Evolutionary conservation across 2,329 filamentous ascomycete genomes (phyloP).

Genomic region (Podosphaera fusca): DNA sequence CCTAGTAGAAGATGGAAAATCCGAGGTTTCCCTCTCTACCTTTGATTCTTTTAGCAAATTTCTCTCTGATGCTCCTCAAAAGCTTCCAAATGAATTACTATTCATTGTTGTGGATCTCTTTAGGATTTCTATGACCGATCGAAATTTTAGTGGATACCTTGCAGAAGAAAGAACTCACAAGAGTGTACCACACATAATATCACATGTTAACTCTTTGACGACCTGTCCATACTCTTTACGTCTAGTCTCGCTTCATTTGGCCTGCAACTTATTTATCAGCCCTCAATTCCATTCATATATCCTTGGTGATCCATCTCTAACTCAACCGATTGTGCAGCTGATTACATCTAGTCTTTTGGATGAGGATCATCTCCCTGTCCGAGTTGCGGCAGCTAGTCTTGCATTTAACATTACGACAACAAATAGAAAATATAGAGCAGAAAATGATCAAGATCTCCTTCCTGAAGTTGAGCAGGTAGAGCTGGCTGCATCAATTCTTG

Average conservation of each 20-base stretch:
- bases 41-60: constrained; percentile 40
- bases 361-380: constrained; percentile 45
- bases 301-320: constrained; percentile 26
- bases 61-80: constrained; percentile 29
- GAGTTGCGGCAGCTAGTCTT: constrained; percentile 61
- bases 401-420: constrained; percentile 60
- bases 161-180: constrained; percentile 47
- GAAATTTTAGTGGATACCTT: constrained; percentile 59
- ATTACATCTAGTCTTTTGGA: constrained; percentile 63
- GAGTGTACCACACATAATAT: constrained; percentile 38
- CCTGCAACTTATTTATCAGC: constrained; percentile 66
- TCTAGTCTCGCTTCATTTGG: constrained; percentile 61
- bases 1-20: constrained; percentile 31
- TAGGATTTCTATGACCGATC: constrained; percentile 52
- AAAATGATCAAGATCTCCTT: constrained; percentile 32
- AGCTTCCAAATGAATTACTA: constrained; percentile 37
- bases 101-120: constrained; percentile 78
- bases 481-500: constrained; percentile 56
- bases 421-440: constrained; percentile 41
- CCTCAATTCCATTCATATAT: constrained; percentile 46
- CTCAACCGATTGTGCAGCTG: constrained; percentile 38
- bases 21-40: constrained; percentile 47
- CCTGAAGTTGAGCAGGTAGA: constrained; percentile 55
- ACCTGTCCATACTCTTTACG: constrained; percentile 58
- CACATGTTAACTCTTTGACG: constrained; percentile 30